Evolutionary conservation across 495 filamentous ascomycete species (phyloP).

Genomic region (Penicillium malachiteum): DNA sequence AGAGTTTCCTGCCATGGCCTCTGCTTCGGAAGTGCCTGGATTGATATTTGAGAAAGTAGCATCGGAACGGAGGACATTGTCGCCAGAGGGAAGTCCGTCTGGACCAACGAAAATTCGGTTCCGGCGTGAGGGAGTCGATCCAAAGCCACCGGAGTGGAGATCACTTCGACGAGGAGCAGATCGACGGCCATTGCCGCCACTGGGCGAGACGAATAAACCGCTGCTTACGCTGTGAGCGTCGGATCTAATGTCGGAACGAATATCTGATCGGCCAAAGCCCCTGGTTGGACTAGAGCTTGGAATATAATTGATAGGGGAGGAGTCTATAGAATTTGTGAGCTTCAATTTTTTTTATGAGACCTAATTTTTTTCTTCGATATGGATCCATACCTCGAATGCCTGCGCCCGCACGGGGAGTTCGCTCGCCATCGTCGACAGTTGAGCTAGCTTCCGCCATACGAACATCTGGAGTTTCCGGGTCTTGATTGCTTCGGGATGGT

Average conservation of each 20-base stretch:
- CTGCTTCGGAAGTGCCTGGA: conserved; percentile 86
- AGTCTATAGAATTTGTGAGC: conserved; percentile 54
- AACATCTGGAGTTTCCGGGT: conserved; percentile 53
- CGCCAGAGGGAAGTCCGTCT: conserved; percentile 66
- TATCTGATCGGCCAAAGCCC: conserved; percentile 35
- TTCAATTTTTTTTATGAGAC: not conserved
- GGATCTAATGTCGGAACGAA: conserved; percentile 52
- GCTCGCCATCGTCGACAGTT: conserved; percentile 58
- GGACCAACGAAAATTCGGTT: conserved; percentile 80
- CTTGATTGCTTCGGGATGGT: conserved; percentile 56
- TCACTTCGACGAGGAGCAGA: conserved; percentile 66
- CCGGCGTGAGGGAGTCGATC: conserved; percentile 61
- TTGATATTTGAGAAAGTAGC: conserved; percentile 87
- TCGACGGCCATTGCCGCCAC: conserved; percentile 49
- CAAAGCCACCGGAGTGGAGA: conserved; percentile 73
- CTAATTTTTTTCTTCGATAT: not conserved
- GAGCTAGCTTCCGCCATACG: conserved; percentile 61
- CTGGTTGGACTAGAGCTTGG: conserved; percentile 80
- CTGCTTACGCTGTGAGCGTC: conserved; percentile 77
- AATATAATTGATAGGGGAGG: conserved; percentile 85
- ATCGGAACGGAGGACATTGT: conserved; percentile 61
- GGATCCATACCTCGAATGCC: conserved; percentile 63
- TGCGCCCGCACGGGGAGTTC: conserved; percentile 66
- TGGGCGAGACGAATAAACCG: conserved; percentile 75
- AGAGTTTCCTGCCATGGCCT: conserved; percentile 76